Evolutionary conservation across 2,329 filamentous ascomycete species (phyloP), one percentile per base, ranked within the genome.

Genomic region (Tolypocladium inflatum): DNA sequence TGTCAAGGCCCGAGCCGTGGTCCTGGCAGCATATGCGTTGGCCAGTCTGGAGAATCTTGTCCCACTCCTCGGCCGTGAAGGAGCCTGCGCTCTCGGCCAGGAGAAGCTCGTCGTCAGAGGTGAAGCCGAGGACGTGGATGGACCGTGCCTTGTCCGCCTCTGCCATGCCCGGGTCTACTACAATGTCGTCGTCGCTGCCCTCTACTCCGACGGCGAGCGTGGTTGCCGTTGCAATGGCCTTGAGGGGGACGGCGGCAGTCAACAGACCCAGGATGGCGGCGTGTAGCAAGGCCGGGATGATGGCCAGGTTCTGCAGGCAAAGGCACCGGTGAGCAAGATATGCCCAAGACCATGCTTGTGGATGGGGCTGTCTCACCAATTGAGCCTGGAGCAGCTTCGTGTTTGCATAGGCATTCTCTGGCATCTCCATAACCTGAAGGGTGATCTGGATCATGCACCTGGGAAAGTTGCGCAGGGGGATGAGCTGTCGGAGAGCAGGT

Each of bases 281-380:
- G 71, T 97, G 91, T 37, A 97, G 76, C 61, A 97, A 80, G 39
- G 89, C 84, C 30, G 94, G 90, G 57, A 99, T 83, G 52, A 96
- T 79, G 54, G 87, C 80, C 48, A 97, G 80, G 69, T 90, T 89
- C 87, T 93, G 52, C 33, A 54, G 23, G 23, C 15, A 9, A 15
- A 38, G 51, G 37, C 59, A 55, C 66, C 55, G 67, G 63, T 39
- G 21, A 43, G 52, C 30, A 33, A 48, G 11, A 41, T 7, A 21
- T 23, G 43, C 35, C 23, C 4, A n/a, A 10, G 10, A 23, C 39
- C 37, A 43, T 37, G 11, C n/a, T 13, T 35, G 19, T 42, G 33
- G 48, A 52, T 8, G 51, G 30, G 19, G 48, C 13, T 11, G 45
- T 66, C 82, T 68, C 75, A 89, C 87, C 66, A 83, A 76, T 71